Conservation (phyloP, 371 early-diverging fungal genomes). For the Parasitella parasitica region DNA sequence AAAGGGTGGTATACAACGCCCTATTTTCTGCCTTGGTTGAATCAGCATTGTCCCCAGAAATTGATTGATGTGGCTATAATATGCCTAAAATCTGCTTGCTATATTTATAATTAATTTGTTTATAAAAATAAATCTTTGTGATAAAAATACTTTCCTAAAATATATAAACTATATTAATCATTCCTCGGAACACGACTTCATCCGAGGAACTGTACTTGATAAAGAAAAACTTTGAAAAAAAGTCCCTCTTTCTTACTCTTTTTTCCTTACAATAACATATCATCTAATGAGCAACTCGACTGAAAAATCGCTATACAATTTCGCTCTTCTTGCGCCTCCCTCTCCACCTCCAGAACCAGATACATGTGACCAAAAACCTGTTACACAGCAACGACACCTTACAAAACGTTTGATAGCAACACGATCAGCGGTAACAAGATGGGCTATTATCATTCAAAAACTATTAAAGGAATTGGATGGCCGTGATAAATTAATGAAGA, state of each 20-base stretch:
- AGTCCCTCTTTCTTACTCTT: background rate
- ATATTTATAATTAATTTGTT: too few relatives aligned
- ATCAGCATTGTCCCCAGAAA: too few relatives aligned
- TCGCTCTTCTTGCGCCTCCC: slow-evolving; percentile 9
- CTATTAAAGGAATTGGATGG: slow-evolving; percentile 64
- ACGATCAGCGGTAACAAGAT: background rate
- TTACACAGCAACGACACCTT: background rate
- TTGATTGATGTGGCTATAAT: too few relatives aligned
- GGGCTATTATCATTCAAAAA: slow-evolving; percentile 11
- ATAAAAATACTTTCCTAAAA: too few relatives aligned
- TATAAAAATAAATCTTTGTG: background rate
- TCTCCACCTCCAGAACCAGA: slow-evolving; percentile 11
- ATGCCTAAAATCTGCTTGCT: background rate
- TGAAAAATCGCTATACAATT: background rate
- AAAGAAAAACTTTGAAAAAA: background rate
- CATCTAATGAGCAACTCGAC: background rate
- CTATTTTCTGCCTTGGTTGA: too few relatives aligned
- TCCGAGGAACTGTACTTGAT: background rate
- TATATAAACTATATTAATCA: too few relatives aligned
- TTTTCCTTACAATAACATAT: background rate
- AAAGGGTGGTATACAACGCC: too few relatives aligned
- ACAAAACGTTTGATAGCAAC: background rate
- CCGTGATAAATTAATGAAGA: slow-evolving; percentile 82
- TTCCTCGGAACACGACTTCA: background rate
- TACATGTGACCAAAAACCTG: background rate